Evolutionary conservation across 2,329 filamentous ascomycete genomes (phyloP), one percentile per base, ranked within the genome.

Genomic region (Diaporthe eres): DNA sequence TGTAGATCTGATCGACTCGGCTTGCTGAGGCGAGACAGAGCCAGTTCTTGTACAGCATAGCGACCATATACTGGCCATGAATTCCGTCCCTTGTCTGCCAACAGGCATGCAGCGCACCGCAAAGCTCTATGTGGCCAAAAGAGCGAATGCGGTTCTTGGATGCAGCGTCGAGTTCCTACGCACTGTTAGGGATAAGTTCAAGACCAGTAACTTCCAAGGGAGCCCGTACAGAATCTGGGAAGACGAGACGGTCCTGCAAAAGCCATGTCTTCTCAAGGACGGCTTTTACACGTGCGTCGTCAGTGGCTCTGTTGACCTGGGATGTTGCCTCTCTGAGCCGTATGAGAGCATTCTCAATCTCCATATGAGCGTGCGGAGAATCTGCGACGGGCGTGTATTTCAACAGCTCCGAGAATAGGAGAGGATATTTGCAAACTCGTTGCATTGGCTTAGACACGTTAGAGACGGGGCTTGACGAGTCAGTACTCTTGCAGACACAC

Each of bases 371-470:
- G 77, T 92, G 92, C 0, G 95, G 95, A 80, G 95, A 97, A 81
- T 98, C 96, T 74, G 90, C 92, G 1, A 95, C 94, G 2, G 95
- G 94, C 0, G 96, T 98, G 78, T 93, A 90, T 80, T 94, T 96
- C 76, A 96, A 88, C 12, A 99, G 88, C 80, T 98, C 95, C 7
- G 92, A 89, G 80, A 98, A 96, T 2, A 98, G 87, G 5, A 99
- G 87, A 15, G 95, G 95, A 81, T 98, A 98, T 85, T 94, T 95
- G 86, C 95, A 98, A 31, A 98, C 90, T 74, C 96, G 91, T 84
- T 99, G 96, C 28, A 98, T 96, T 0, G 96, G 97, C 94, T 70
- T 34, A 70, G 34, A 70, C n/a, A 70, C 17, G 49, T 70, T 15
- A 70, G 65, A 42, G 98, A 73, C 22, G 42, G 37, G 74, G n/a